These are phyloP conservation scores for Globisporangium perplexum DNA, from an alignment of 352 stramenopile genomes.

Conservation along the genomic window DNA sequence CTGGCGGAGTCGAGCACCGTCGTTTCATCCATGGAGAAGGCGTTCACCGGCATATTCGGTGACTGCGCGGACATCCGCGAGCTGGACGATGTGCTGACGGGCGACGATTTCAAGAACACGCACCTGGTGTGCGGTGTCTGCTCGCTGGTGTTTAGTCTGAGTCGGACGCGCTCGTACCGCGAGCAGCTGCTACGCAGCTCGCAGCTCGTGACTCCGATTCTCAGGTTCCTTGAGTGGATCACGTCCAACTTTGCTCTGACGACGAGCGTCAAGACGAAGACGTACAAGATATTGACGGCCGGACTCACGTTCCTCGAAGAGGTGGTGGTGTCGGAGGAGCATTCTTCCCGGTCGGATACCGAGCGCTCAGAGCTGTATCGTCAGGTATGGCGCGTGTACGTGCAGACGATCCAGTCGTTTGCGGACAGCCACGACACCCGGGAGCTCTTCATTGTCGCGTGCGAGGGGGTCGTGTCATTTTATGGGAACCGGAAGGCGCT, in stretches of 20 bases:
- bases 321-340: constrained; percentile 28
- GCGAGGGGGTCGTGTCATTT: constrained; percentile 37
- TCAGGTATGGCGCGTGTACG: constrained; percentile 25
- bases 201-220: constrained; percentile 3
- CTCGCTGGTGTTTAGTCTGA: constrained; percentile 45
- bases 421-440: constrained; percentile 26
- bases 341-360: constrained; percentile 6
- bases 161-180: constrained; percentile 24
- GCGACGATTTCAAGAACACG: constrained; percentile 28
- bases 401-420: constrained; percentile 29
- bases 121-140: constrained; percentile 48
- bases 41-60: constrained; percentile 19
- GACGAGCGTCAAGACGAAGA: constrained; percentile 24
- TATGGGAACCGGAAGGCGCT: constrained; percentile 23
- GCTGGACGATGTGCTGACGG: constrained; percentile 11
- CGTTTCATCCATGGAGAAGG: constrained; percentile 32
- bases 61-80: constrained; percentile 10
- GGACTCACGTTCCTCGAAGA: constrained; percentile 52
- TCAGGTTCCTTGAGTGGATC: constrained; percentile 29
- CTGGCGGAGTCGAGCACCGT: constrained; percentile 48
- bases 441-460: constrained; percentile 37
- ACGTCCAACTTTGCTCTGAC: constrained; percentile 31
- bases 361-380: constrained; percentile 18
- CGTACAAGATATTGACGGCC: constrained; percentile 25
- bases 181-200: constrained; percentile 44